Evolutionary conservation across 1,284 basidiomycete genomes (phyloP), one percentile per base, ranked within the genome.

Genomic region (Pholiota adiposa): DNA sequence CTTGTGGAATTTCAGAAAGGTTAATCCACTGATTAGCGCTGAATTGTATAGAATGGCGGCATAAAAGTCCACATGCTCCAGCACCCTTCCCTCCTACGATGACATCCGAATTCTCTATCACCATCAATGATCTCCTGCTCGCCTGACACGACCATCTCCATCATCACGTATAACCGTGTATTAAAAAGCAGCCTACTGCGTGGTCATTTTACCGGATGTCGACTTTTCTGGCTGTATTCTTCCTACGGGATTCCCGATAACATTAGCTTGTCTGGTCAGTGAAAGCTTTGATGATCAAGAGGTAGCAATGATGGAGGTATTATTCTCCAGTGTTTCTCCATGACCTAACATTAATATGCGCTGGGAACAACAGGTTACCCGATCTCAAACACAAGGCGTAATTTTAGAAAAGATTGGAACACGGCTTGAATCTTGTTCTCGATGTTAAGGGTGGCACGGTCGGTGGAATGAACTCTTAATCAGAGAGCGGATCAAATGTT

Each of bases 311-410:
- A 38, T 25, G 14, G n/a, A n/a, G n/a, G n/a, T n/a, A n/a, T n/a
- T 16, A 36, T 51, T 51, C 31, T 38, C 50, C 50, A 51, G 19
- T 16, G 38, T 51, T 51, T 51, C 50, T 51, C 50, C 50, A 21
- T 21, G 25, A 23, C 9, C n/a, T n/a, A n/a, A n/a, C n/a, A n/a
- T n/a, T n/a, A n/a, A n/a, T n/a, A 46, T 16, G 19, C 4, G 9
- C 25, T 46, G 16, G 19, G 18, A 19, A n/a, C n/a, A 46, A 21
- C 25, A 11, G 12, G 4, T 4, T 25, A n/a, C n/a, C n/a, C n/a
- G n/a, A n/a, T n/a, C n/a, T n/a, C n/a, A n/a, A n/a, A n/a, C n/a
- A n/a, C n/a, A 18, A 41, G 40, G 21, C 3, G 21, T 27, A 46
- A 46, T 14, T 25, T 46, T 16, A 46, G 25, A 46, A 23, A n/a